Conservation (phyloP, 129 eudicot genomes). For the Centaurea solstitialis region DNA sequence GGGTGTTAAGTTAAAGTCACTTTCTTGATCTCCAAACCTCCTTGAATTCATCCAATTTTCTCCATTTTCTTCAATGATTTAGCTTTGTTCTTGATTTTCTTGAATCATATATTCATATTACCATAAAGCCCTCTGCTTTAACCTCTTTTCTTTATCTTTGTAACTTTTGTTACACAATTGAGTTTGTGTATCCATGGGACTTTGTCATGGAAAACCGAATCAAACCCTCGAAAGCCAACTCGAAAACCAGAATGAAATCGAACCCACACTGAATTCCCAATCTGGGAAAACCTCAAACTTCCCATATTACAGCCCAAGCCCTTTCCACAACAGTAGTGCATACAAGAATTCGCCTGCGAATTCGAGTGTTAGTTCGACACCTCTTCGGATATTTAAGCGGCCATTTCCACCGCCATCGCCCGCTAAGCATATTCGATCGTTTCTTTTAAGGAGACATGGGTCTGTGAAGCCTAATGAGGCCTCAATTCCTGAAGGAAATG, state of each 20-base stretch:
- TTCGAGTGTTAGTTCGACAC: constrained; percentile 83
- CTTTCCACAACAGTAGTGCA: constrained; percentile 60
- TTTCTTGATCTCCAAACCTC: constrained; percentile 26
- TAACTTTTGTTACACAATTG: constrained; percentile 16
- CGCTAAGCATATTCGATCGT: constrained; percentile 90
- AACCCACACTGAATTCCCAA: constrained; percentile 44
- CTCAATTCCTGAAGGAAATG: constrained; percentile 93
- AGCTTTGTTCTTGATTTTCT: constrained; percentile 24
- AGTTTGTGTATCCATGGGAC: constrained; percentile 83
- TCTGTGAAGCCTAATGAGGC: constrained; percentile 92
- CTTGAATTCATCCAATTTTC: constrained; percentile 8
- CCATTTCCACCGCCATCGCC: constrained; percentile 98
- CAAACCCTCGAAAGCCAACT: constrained; percentile 54
- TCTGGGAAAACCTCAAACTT: constrained; percentile 74
- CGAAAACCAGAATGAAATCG: constrained; percentile 51
- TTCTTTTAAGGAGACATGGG: constrained; percentile 91
- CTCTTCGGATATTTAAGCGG: constrained; percentile 75
- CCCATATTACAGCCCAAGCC: constrained; percentile 97
- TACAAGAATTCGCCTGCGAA: constrained; percentile 92
- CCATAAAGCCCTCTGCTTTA: constrained; percentile 2
- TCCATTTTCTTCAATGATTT: constrained; percentile 29
- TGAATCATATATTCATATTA: background rate
- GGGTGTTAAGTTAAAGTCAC: constrained; percentile 7
- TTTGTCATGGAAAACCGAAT: constrained; percentile 96
- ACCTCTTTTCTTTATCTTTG: background rate